Evolutionary conservation across 23 red algal genomes (phyloP).

Genomic region (Gracilariopsis chorda): DNA sequence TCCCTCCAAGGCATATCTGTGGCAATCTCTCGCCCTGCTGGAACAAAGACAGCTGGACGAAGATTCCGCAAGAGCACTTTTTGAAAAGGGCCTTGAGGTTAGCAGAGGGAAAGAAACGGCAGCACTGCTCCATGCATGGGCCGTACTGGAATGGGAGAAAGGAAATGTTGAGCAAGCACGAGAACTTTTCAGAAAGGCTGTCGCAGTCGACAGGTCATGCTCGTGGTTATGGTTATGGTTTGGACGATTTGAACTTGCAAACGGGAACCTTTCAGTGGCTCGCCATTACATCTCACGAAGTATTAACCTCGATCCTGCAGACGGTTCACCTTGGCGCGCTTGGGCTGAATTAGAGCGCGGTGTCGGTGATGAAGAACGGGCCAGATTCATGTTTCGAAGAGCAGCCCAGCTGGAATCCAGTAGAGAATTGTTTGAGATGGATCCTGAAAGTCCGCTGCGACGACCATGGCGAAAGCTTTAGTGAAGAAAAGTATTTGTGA

Average conservation of each 20-base stretch:
- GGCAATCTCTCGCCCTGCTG: slow-evolving; percentile 74
- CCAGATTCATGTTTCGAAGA: slow-evolving; percentile 67
- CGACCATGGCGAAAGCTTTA: slow-evolving; percentile 64
- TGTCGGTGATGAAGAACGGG: slow-evolving; percentile 67
- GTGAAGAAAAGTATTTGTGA: background rate
- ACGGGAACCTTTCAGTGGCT: slow-evolving; percentile 46
- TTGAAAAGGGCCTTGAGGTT: slow-evolving; percentile 50
- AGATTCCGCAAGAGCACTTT: slow-evolving; percentile 62
- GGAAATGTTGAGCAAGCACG: slow-evolving; percentile 57
- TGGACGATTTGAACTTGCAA: slow-evolving; percentile 59
- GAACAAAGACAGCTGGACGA: slow-evolving; percentile 64
- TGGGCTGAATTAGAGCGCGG: slow-evolving; percentile 85
- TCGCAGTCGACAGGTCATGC: slow-evolving; percentile 50
- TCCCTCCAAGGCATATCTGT: slow-evolving; percentile 70
- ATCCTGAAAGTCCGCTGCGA: slow-evolving; percentile 77
- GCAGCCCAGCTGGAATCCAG: slow-evolving; percentile 72
- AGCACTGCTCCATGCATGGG: slow-evolving; percentile 91
- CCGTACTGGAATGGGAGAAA: slow-evolving; percentile 89
- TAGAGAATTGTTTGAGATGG: slow-evolving; percentile 55
- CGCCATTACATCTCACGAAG: slow-evolving; percentile 89
- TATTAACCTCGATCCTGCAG: slow-evolving; percentile 82
- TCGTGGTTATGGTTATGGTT: slow-evolving; percentile 93
- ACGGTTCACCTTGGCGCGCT: slow-evolving; percentile 71
- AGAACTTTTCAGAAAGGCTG: slow-evolving; percentile 78
- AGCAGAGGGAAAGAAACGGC: slow-evolving; percentile 72